A percentile compares a stretch with the other conserved stretches of the same genome.
Evolutionary conservation across 768 basidiomycete species (phyloP).

Genomic region (Mycena amicta): DNA sequence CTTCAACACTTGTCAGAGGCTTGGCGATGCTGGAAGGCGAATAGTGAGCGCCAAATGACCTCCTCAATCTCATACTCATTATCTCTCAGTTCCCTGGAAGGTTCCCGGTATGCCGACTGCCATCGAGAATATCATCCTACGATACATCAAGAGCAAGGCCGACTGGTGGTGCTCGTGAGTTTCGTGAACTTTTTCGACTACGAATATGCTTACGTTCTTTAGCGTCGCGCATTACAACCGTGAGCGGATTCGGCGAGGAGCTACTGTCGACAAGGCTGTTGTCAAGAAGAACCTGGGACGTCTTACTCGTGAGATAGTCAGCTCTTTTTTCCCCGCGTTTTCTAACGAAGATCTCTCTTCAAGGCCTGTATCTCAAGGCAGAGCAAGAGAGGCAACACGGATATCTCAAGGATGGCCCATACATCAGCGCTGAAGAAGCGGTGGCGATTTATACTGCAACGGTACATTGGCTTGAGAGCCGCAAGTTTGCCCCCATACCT

Average conservation of each 20-base stretch:
- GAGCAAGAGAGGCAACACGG: slow-evolving; percentile 99
- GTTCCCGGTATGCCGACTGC: slow-evolving; percentile 99
- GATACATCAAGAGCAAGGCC: slow-evolving; percentile 99
- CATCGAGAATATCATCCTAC: slow-evolving; percentile 97
- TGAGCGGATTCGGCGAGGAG: slow-evolving; percentile 94
- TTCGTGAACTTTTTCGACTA: not conserved
- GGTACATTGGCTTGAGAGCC: slow-evolving; percentile 97
- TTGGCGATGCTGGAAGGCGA: slow-evolving; percentile 97
- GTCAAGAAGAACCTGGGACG: slow-evolving; percentile 99
- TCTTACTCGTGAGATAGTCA: slow-evolving; percentile 74
- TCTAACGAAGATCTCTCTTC: slow-evolving; percentile 14
- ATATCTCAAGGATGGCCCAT: slow-evolving; percentile 98
- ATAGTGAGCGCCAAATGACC: slow-evolving; percentile 53
- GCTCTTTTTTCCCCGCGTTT: not conserved
- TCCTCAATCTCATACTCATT: not conserved
- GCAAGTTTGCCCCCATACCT: slow-evolving; percentile 98
- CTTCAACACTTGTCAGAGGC: slow-evolving; percentile 97
- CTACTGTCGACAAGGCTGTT: slow-evolving; percentile 97
- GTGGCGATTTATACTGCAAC: slow-evolving; percentile 99
- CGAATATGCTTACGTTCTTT: slow-evolving; percentile 7
- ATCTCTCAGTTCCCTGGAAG: slow-evolving; percentile 86
- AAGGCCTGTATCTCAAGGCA: slow-evolving; percentile 92
- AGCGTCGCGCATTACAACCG: slow-evolving; percentile 97
- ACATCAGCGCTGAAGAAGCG: slow-evolving; percentile 98
- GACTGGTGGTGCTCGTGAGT: slow-evolving; percentile 97